phyloP scores from a whole-genome alignment of 2,329 filamentous ascomycete species.

The Ascochyta lentis region DNA sequence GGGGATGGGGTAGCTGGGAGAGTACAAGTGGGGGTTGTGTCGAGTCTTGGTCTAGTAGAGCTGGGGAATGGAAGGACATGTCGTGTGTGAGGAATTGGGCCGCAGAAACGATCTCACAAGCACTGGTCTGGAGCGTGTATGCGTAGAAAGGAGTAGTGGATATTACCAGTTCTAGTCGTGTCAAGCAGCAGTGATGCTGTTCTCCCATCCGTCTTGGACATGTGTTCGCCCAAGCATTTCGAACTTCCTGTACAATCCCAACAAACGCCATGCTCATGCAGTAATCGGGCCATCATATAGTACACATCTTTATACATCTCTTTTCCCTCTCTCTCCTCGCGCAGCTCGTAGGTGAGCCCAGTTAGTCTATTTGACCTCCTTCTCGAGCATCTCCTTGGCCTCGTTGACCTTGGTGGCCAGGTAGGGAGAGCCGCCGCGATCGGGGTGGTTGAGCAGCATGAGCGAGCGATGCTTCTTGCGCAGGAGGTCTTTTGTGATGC shows the following conservation, averaged over 20 bases:
- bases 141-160: background rate
- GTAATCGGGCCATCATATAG: constrained; percentile 27
- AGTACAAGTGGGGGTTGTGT: too few relatives aligned
- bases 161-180: background rate
- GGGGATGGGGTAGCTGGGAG: too few relatives aligned
- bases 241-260: constrained; percentile 6
- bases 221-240: background rate
- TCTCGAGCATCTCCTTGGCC: constrained; percentile 95
- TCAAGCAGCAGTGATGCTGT: background rate
- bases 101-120: background rate
- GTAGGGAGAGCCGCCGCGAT: constrained; percentile 95
- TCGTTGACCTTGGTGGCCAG: constrained; percentile 98
- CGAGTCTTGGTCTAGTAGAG: too few relatives aligned
- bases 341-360: background rate
- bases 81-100: too few relatives aligned
- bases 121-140: background rate
- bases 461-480: constrained; percentile 94
- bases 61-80: too few relatives aligned
- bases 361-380: constrained; percentile 53
- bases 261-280: constrained; percentile 34
- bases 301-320: constrained; percentile 32
- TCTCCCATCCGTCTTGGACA: background rate
- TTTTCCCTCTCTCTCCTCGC: background rate
- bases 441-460: constrained; percentile 97
- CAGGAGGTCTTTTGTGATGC: constrained; percentile 88